Base-by-base conservation (phyloP, 2,329 filamentous ascomycete genomes). In the Monosporascus sp. region DNA sequence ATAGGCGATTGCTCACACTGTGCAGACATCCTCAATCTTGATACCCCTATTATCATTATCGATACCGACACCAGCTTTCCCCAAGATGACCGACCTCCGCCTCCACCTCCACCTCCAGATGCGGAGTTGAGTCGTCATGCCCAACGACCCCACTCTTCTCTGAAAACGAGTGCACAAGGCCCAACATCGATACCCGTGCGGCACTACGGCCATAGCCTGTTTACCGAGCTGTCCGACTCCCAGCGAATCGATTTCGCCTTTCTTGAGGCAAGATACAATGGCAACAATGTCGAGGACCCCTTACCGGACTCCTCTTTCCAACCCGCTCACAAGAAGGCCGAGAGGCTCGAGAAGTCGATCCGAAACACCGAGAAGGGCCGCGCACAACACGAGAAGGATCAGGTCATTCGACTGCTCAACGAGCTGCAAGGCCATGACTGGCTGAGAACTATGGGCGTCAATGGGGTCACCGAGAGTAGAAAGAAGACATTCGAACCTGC, bases 401-500 rank as follows among this genome's bases (percentile, higher is more conserved):
- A 85, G 61, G 80, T 87, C 41, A 78, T 83, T 51, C 77, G 83
- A 37, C 70, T 87, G 17, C 78, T 97, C 7, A 91, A 94, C 51
- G 91, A 91, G 18, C 79, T 99, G 1, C 88, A 91, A 67, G 89
- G 93, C 2, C 90, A 89, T 54, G 94, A 97, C 70, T 99, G 94
- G 94, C 77, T 97, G 53, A 86, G 89, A 56, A 82, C 92, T 4
- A 91, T 99, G 85, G 94, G 93, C 26, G 87, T 97, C 37, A 93
- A 85, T 58, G 90, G 82, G 20, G 75, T 95, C 38, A 95, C 91
- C 0, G 92, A 97, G 65, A 85, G 84, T 22, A 89, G 90, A 65
- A 93, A 90, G 72, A 94, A 88, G 69, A 82, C 87, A 31, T 97
- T 91, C 70, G 91, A 96, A 70, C 85, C 88, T 2, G 94, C 94